Evolutionary conservation across 2,329 filamentous ascomycete species (phyloP), one percentile per base, ranked within the genome.

Genomic region (Penicillium decumbens): DNA sequence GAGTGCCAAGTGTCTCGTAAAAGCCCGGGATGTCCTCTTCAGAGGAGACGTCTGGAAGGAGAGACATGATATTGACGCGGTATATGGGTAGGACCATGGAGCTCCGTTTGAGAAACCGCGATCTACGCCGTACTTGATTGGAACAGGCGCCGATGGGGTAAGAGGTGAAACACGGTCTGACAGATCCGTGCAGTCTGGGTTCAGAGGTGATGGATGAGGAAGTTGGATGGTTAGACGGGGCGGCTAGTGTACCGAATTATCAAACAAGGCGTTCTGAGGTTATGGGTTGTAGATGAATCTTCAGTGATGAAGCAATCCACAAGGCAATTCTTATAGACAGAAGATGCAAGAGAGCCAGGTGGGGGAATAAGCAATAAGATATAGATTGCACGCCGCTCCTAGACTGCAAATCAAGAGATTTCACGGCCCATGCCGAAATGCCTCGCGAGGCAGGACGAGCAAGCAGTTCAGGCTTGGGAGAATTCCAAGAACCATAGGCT

Each of bases 361-460:
- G 37, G 49, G 49, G 50, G 46, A 53, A 46, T 50, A 51, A 43
- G 43, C 37, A 58, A 56, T 51, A 53, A 60, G 47, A 51, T 48
- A 51, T 56, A 58, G 55, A 59, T 51, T 46, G 43, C 53, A 50
- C 45, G 51, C 45, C 50, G 49, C 49, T 62, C 60, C 60, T 59
- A 62, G 63, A 63, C 57, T 55, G 47, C 27, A 43, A 51, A 51
- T 55, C 50, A 51, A 56, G 53, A 49, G 58, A 61, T 57, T 63
- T 62, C 56, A 63, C 59, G 52, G 52, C 55, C 37, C 41, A 45
- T 46, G 55, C 46, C 53, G 58, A 51, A 62, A 53, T 64, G 66
- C 65, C 66, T 69, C 57, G 61, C 62, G 54, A 68, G 65, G 65
- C 62, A 67, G 62, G 62, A 51, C 49, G 58, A 50, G 61, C 55